Evolutionary conservation across 306 rosid species (phyloP).

Genomic region (Inga leiocalycina): DNA sequence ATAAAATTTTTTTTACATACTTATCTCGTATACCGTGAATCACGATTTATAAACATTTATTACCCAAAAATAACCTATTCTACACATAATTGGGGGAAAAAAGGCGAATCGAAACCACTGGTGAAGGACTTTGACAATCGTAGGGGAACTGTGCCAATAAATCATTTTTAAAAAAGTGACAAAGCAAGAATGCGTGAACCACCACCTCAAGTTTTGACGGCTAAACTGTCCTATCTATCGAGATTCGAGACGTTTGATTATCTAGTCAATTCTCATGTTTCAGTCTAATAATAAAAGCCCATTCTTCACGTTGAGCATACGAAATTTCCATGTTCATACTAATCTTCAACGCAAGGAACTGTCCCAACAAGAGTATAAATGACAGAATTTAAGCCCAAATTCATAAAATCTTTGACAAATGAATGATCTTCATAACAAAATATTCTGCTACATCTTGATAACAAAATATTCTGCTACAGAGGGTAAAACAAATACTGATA

Average conservation of each 20-base stretch:
- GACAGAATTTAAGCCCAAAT: background rate
- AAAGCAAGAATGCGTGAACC: background rate
- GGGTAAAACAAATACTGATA: background rate
- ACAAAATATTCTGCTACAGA: background rate
- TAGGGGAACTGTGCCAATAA: background rate
- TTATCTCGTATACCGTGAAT: too few relatives aligned
- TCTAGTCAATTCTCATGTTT: background rate
- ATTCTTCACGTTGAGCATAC: background rate
- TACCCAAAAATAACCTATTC: too few relatives aligned
- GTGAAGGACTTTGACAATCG: background rate
- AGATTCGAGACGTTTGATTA: background rate
- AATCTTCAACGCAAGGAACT: background rate
- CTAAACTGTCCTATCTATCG: background rate
- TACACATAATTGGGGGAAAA: too few relatives aligned
- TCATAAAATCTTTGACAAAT: background rate
- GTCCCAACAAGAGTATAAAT: background rate
- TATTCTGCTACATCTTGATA: background rate
- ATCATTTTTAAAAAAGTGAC: background rate
- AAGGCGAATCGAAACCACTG: background rate
- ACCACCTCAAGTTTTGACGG: background rate
- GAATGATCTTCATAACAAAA: background rate
- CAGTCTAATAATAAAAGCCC: background rate
- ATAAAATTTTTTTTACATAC: too few relatives aligned
- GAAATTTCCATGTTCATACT: background rate
- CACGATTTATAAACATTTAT: too few relatives aligned